phyloP scores from a whole-genome alignment of 495 filamentous ascomycete genomes.

The Hypoxylon fuscum region DNA sequence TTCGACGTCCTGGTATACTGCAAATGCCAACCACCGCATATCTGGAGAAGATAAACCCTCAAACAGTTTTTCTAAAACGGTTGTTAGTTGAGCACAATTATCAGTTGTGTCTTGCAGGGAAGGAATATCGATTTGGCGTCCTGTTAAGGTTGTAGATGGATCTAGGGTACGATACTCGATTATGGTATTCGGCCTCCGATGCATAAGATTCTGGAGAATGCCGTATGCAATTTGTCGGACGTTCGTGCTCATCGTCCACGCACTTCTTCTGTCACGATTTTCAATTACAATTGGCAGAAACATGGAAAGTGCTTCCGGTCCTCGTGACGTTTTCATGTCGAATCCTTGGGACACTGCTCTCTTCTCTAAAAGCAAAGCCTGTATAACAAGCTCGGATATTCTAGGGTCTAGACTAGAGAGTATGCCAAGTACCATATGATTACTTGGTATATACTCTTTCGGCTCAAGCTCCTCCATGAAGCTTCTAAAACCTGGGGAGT shows the following conservation, averaged over 20 bases:
- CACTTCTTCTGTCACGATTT: constrained; percentile 54
- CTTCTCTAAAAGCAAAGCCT: constrained; percentile 31
- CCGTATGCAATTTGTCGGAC: constrained; percentile 69
- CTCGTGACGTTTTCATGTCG: constrained; percentile 23
- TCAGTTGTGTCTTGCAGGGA: constrained; percentile 22
- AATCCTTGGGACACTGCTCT: neutral
- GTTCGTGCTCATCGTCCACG: constrained; percentile 67
- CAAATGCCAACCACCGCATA: constrained; percentile 50
- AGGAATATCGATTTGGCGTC: constrained; percentile 42
- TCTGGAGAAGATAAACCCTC: constrained; percentile 14
- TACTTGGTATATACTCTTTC: constrained; percentile 30
- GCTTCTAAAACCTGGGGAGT: constrained; percentile 22
- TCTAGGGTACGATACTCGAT: constrained; percentile 60
- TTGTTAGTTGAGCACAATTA: constrained; percentile 32
- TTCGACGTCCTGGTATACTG: constrained; percentile 54
- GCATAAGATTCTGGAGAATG: constrained; percentile 55
- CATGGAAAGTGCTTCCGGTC: constrained; percentile 40
- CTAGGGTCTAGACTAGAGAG: constrained; percentile 41
- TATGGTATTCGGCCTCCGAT: constrained; percentile 36
- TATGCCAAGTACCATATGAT: constrained; percentile 30
- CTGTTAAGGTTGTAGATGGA: constrained; percentile 41
- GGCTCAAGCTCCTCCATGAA: constrained; percentile 33
- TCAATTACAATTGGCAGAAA: constrained; percentile 40
- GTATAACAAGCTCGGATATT: constrained; percentile 43
- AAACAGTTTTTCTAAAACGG: constrained; percentile 19